Base-by-base conservation (phyloP, 75 land plant species). In the Isoetes taiwanensis region DNA sequence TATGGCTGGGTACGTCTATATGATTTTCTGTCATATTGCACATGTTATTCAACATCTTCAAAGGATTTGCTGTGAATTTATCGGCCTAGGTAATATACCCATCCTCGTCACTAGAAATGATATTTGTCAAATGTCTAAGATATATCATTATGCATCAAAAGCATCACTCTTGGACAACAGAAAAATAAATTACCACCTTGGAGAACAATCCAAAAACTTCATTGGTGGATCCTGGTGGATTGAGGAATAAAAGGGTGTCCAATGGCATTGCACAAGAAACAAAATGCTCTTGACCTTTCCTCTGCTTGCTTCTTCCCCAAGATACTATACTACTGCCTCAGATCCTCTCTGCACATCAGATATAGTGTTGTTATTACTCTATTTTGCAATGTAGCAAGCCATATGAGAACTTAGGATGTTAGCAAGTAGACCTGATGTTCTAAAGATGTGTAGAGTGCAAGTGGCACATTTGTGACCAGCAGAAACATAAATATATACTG, bases 121-220 rank as follows among this genome's bases (percentile, higher is more conserved):
- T n/a, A 3, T 33, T 20, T 21, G 0, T 32, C 14, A 54, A 20
- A 66, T n/a, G 11, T 1, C 17, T 58, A 30, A n/a, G 30, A n/a
- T n/a, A 56, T 16, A 3, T 12, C 14, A 2, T 12, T 46, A n/a
- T 43, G 1, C 3, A 58, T 24, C 2, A 1, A 57, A 37, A 12
- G 1, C 1, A 46, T 40, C 14, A 1, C 11, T 46, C n/a, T 30
- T 31, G 16, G 10, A 28, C 16, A 40, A 41, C 29, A 35, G 23
- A 32, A 26, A 17, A 20, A 23, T 23, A 21, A 30, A 31, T 25
- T 6, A 5, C 34, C 35, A 83, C 97, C 97, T 87, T 23, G 98
- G 98, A 48, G 98, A 56, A 68, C 98, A 93, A 55, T 93, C 98
- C 34, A 93, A 59, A 65, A 93, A 87, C 2, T 73, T 78, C 95